Conservation (phyloP, 2,329 filamentous ascomycete species). For the Aspergillus sp. region DNA sequence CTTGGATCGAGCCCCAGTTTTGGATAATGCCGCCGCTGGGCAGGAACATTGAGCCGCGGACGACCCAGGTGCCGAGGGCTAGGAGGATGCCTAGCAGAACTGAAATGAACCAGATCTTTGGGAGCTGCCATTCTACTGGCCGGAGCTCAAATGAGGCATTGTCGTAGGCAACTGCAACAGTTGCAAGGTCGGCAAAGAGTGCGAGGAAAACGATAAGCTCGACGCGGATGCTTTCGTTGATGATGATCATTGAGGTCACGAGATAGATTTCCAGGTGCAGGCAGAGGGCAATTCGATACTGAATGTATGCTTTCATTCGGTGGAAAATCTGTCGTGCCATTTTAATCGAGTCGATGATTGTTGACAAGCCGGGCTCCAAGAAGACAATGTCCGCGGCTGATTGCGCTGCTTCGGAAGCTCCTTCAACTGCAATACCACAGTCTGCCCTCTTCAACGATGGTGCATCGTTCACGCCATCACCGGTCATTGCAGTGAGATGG, state of each 20-base stretch:
- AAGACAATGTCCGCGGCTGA: constrained; percentile 76
- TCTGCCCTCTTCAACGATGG: constrained; percentile 75
- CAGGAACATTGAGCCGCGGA: constrained; percentile 72
- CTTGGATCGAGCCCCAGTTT: constrained; percentile 74
- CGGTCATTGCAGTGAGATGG: constrained; percentile 75
- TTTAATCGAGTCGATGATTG: constrained; percentile 75
- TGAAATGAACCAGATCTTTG: constrained; percentile 78
- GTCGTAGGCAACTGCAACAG: constrained; percentile 80
- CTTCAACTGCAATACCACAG: constrained; percentile 75
- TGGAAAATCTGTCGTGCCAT: constrained; percentile 76
- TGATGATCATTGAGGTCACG: constrained; percentile 76
- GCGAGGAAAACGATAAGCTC: constrained; percentile 80
- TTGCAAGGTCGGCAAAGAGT: constrained; percentile 78
- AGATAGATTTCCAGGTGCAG: constrained; percentile 77
- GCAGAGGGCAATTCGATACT: constrained; percentile 77
- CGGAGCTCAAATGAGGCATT: constrained; percentile 78
- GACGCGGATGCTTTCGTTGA: constrained; percentile 75
- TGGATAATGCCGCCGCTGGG: constrained; percentile 73
- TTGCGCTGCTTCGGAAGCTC: constrained; percentile 72
- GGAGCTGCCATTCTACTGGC: constrained; percentile 80
- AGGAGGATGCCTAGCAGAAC: constrained; percentile 66
- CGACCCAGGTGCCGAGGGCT: constrained; percentile 73
- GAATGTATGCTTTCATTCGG: constrained; percentile 77
- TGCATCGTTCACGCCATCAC: constrained; percentile 75
- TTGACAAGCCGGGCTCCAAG: constrained; percentile 71